Base-by-base conservation (phyloP, 1,284 basidiomycete species). In the Phenoliferia sp. region DNA sequence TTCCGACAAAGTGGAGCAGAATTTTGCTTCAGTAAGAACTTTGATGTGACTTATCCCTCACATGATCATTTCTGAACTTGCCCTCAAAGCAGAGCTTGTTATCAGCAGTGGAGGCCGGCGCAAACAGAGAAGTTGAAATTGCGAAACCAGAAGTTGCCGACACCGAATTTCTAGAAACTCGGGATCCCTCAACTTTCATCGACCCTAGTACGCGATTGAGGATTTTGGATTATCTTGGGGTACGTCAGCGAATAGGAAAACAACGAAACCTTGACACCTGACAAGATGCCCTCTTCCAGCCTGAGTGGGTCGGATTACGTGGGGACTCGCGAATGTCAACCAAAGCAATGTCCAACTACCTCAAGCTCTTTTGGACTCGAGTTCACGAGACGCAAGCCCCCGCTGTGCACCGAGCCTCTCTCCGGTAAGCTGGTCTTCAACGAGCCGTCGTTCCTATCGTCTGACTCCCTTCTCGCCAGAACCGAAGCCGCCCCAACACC, bases 331-430 rank as follows among this genome's bases (percentile, higher is more conserved):
- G 69, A 0, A 64, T 73, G 54, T 66, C 68, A 15, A 35, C 62
- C 10, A 64, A 61, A 19, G 62, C 65, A 7, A 66, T 73, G 68
- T 50, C 59, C 34, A 60, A 69, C 36, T 70, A 72, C 52, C 61
- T 73, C 26, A 57, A 63, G 2, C 54, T 70, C 1, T 73, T 72
- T 58, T 73, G 72, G 72, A 57, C 63, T 39, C 63, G 69, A 28
- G 62, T 73, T 33, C 72, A 73, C 63, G 70, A 73, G 58, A 72
- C 70, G 29, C 70, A 71, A 26, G 68, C 68, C 10, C 68, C 72
- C 0, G 70, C 66, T 1, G 63, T 73, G 0, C 72, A 73, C 35
- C 66, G 72, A 34, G 72, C 72, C 6, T 67, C 68, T 3, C 72
- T 73, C 63, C 44, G 61, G 48, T 67, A 17, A 28, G 64, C 33